Percentiles rank a stretch among this genome's conserved stretches.
phyloP scores from a whole-genome alignment of 177 flowering plant species.

The Telopea speciosissima region DNA sequence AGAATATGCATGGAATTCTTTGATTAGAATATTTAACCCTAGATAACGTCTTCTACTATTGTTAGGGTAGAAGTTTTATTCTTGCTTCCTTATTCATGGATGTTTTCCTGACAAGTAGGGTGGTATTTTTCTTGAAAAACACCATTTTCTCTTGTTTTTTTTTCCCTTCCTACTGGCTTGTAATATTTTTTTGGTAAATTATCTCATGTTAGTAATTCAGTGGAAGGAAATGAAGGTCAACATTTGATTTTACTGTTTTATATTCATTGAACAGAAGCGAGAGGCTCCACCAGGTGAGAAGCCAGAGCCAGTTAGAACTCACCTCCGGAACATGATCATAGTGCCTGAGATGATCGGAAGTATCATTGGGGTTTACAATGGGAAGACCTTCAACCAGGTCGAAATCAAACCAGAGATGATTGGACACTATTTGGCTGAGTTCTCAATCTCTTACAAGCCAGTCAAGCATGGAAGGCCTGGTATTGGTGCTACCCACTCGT shows the following conservation, averaged over 20 bases:
- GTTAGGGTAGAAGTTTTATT: no score
- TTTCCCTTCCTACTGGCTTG: not conserved
- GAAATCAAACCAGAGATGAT: constrained; percentile 60
- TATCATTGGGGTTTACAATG: constrained; percentile 45
- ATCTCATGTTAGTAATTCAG: not conserved
- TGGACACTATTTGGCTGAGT: constrained; percentile 47
- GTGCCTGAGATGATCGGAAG: constrained; percentile 54
- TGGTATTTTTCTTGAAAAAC: no score
- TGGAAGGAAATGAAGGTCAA: not conserved
- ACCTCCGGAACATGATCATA: constrained; percentile 48
- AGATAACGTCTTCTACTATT: no score
- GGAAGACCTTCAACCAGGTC: constrained; percentile 52
- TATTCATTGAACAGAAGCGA: constrained; percentile 29
- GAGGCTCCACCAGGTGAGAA: constrained; percentile 53
- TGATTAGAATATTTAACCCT: no score
- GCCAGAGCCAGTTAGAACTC: constrained; percentile 52
- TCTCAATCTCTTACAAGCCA: constrained; percentile 50
- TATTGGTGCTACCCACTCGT: constrained; percentile 56
- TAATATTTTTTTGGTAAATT: no score
- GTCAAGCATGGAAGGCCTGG: constrained; percentile 58
- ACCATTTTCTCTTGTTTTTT: no score
- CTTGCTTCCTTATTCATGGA: no score
- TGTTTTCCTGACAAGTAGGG: no score
- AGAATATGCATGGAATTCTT: no score
- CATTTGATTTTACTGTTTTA: not conserved